Percentiles rank a stretch among this genome's conserved stretches.
These are phyloP conservation scores for Starmerella kuoi DNA, from an alignment of 805 yeast genomes.

Conservation along the genomic window DNA sequence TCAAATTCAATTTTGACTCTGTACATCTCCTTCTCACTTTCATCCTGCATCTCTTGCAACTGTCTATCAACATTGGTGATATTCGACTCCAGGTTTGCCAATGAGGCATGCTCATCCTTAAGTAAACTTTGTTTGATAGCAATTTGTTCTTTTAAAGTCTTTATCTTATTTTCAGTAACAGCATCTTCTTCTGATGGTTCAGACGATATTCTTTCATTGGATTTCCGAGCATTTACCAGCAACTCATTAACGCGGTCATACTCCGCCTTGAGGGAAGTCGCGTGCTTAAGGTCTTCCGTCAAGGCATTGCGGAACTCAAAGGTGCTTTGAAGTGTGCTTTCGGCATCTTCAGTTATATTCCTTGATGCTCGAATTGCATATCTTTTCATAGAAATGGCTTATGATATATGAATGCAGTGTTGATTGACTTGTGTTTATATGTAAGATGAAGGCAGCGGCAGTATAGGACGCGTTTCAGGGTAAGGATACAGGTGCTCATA, in stretches of 20 bases:
- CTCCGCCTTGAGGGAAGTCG: background rate
- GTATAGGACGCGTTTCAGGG: too few species aligned
- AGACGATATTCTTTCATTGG: constrained; percentile 2
- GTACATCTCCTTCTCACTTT: too few species aligned
- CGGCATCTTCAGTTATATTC: constrained; percentile 3
- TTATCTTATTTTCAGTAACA: background rate
- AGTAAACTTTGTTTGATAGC: too few species aligned
- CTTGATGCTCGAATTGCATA: constrained; percentile 1
- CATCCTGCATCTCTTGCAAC: too few species aligned
- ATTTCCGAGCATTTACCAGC: background rate
- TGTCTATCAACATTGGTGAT: too few species aligned
- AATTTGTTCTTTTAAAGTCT: background rate
- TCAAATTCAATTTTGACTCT: too few species aligned
- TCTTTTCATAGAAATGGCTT: background rate
- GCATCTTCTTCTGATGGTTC: background rate
- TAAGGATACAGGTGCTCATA: too few species aligned
- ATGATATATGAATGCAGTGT: too few species aligned
- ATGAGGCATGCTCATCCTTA: too few species aligned
- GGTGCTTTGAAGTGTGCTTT: background rate
- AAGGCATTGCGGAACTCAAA: background rate
- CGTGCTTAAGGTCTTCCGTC: constrained; percentile 1
- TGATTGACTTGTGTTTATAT: background rate
- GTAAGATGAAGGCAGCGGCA: background rate
- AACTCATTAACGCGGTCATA: background rate
- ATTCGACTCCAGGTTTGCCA: too few species aligned